Percentiles rank a stretch among this genome's conserved stretches.
Evolutionary conservation across 495 filamentous ascomycete genomes (phyloP).

Genomic region (Melanomma pulvis-pyrius): DNA sequence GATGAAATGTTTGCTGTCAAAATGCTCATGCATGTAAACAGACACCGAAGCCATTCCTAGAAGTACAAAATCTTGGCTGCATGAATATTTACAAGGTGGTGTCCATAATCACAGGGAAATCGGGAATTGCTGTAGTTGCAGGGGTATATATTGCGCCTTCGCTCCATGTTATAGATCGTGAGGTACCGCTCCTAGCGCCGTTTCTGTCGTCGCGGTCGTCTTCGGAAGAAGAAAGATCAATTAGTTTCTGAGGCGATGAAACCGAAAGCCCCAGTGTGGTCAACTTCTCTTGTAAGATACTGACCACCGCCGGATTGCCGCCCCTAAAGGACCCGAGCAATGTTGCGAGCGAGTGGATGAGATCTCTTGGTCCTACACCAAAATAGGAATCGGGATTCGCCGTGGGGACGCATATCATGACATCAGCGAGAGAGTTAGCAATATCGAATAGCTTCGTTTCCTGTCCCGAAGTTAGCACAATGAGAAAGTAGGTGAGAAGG

Average conservation of each 20-base stretch:
- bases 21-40: no score
- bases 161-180: constrained; percentile 11
- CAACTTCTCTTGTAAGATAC: constrained; percentile 27
- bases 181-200: not conserved
- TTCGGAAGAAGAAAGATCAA: constrained; percentile 25
- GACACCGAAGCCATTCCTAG: no score
- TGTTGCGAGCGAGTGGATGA: constrained; percentile 21
- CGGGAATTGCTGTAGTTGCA: not conserved
- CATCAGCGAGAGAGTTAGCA: constrained; percentile 52
- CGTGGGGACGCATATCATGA: constrained; percentile 40
- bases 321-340: constrained; percentile 24
- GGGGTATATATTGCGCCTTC: constrained; percentile 4
- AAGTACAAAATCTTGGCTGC: no score
- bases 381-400: constrained; percentile 11
- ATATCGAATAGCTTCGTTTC: constrained; percentile 55
- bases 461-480: constrained; percentile 26
- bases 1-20: no score
- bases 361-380: constrained; percentile 17
- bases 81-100: not conserved
- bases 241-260: constrained; percentile 17
- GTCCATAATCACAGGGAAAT: not conserved
- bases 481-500: constrained; percentile 5
- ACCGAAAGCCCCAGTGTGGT: constrained; percentile 10
- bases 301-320: constrained; percentile 25
- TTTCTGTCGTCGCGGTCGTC: constrained; percentile 4